Percentiles rank a stretch among this genome's conserved stretches.
phyloP scores from a whole-genome alignment of 2,329 filamentous ascomycete species.

The Fusarium tjaetaba region DNA sequence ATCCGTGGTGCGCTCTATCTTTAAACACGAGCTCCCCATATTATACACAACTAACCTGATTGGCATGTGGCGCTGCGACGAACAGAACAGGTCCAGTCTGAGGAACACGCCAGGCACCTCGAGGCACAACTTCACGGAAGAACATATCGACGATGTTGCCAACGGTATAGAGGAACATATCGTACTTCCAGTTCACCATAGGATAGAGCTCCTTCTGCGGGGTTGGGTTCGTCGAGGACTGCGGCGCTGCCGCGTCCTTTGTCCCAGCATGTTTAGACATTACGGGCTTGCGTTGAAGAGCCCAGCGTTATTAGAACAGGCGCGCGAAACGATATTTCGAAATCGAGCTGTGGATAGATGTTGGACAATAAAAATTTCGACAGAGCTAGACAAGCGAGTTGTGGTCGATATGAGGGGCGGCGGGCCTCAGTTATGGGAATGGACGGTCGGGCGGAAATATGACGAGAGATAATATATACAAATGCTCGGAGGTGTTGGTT shows the following conservation, averaged over 20 bases:
- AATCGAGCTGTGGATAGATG: constrained; percentile 7
- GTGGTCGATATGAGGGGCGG: constrained; percentile 25
- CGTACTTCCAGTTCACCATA: constrained; percentile 80
- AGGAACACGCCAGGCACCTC: constrained; percentile 94
- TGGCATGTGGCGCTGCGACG: constrained; percentile 95
- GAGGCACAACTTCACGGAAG: constrained; percentile 96
- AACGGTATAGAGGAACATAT: constrained; percentile 80
- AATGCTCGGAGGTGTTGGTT: not conserved
- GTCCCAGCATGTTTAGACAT: constrained; percentile 39
- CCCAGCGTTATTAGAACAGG: constrained; percentile 13
- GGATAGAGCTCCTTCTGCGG: constrained; percentile 67
- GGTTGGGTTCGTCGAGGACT: constrained; percentile 38
- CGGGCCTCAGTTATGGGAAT: constrained; percentile 7
- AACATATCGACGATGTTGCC: constrained; percentile 92
- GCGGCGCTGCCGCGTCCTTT: constrained; percentile 39
- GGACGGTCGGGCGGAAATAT: not conserved
- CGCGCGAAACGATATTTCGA: not conserved
- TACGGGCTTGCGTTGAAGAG: constrained; percentile 13
- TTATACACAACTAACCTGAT: constrained; percentile 71
- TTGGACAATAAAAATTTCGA: constrained; percentile 18
- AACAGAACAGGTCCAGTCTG: constrained; percentile 90
- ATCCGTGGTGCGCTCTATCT: not conserved
- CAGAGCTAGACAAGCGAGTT: constrained; percentile 18
- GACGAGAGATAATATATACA: constrained; percentile 11
- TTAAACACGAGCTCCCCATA: not conserved